These are phyloP conservation scores for Cercospora sesami DNA, from an alignment of 2,329 filamentous ascomycete species.

Conservation along the genomic window DNA sequence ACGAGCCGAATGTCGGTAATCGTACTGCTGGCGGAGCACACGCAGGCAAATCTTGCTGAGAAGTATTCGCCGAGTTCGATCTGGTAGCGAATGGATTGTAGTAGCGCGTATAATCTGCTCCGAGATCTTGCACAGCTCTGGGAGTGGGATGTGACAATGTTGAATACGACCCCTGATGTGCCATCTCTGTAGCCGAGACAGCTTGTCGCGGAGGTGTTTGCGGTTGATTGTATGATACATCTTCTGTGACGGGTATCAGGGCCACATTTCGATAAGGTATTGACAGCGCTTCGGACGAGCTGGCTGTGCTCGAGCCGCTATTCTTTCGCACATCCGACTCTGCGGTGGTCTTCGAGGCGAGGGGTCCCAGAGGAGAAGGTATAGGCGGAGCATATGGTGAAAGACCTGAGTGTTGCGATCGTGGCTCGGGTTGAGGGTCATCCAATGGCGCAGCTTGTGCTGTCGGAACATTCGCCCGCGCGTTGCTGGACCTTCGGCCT, in stretches of 20 bases:
- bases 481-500: neutral
- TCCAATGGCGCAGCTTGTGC: conserved; percentile 14
- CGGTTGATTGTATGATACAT: neutral
- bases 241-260: neutral
- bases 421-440: conserved; percentile 1
- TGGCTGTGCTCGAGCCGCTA: conserved; percentile 27
- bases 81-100: conserved; percentile 42
- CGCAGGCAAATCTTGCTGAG: conserved; percentile 35
- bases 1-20: conserved; percentile 30
- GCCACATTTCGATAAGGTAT: conserved; percentile 7
- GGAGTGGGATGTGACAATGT: conserved; percentile 37
- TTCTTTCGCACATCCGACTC: conserved; percentile 21
- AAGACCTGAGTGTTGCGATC: conserved; percentile 13
- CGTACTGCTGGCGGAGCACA: conserved; percentile 15
- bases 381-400: conserved; percentile 24
- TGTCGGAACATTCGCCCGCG: neutral
- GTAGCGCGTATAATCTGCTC: conserved; percentile 42
- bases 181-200: conserved; percentile 25
- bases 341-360: conserved; percentile 23
- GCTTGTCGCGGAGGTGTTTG: conserved; percentile 21
- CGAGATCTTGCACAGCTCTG: conserved; percentile 40
- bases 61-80: conserved; percentile 38
- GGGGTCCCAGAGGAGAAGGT: conserved; percentile 26
- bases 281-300: conserved; percentile 12
- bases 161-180: conserved; percentile 31